Base-by-base conservation (phyloP, 2,329 filamentous ascomycete species). In the Colletotrichum karsti region DNA sequence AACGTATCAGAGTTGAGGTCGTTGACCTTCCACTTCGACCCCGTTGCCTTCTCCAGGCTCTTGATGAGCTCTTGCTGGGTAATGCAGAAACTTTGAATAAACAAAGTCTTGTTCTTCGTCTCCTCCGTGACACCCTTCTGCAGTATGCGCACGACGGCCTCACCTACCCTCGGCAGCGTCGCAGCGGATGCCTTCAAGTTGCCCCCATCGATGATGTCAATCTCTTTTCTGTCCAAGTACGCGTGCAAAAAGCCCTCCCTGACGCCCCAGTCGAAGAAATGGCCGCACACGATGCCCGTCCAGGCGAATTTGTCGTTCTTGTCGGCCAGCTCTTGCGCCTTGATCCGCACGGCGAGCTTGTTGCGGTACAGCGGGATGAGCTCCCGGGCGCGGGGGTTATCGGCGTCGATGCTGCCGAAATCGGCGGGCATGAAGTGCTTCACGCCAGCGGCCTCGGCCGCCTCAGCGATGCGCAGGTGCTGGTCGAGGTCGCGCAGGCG, bases 251-350 rank as follows among this genome's bases (percentile, higher is more conserved):
- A 81, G 33, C 74, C 74, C 35, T 76, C 72, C 41, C 68, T 67
- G 54, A 82, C 63, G 4, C 80, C 80, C 80, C 80, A 82, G 72
- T 82, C 80, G 72, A 82, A 82, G 65, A 82, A 81, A 65, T 82
- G 79, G 2, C 80, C 80, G 28, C 74, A 75, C 9, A 81, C 79
- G 53, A 82, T 67, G 46, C 77, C 78, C 7, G 80, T 81, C 77
- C 77, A 82, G 2, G 72, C 70, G 63, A 82, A 81, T 2, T 67
- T 66, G 9, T 62, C 41, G 28, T 71, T 53, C 37, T 70, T 35
- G 3, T 69, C 73, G 0, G 76, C 72, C 33, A 79, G 72, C 20
- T 67, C 58, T 70, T 77, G 74, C 15, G 80, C 70, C 26, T 71
- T 71, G 54, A 72, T 72, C 4, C 77, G 78, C 42, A 82, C 77